Evolutionary conservation across 2,329 filamentous ascomycete genomes (phyloP).

Genomic region (Beauveria medogensis): DNA sequence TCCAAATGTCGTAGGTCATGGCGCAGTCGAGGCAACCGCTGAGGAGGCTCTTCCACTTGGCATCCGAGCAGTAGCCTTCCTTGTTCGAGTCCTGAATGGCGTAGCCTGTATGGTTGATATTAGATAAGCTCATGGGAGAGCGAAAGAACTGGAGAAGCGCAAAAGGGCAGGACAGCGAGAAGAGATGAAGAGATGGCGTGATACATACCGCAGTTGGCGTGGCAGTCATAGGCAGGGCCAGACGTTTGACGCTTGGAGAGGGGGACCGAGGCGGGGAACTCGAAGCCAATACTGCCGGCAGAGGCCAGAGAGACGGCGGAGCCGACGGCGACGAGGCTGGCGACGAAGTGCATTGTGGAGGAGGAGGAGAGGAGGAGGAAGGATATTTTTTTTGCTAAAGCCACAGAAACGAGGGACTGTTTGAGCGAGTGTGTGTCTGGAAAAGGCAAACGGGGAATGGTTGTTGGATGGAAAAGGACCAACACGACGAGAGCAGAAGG

Average conservation of each 20-base stretch:
- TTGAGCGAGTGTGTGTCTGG: not conserved
- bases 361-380: not conserved
- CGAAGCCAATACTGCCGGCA: constrained; percentile 16
- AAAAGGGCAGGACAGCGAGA: not conserved
- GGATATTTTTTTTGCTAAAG: not conserved
- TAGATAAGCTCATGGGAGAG: not conserved
- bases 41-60: constrained; percentile 33
- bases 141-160: too few species aligned
- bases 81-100: constrained; percentile 20
- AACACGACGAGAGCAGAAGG: not conserved
- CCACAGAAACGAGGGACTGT: not conserved
- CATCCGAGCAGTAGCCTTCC: constrained; percentile 24
- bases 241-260: constrained; percentile 35
- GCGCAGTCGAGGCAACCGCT: constrained; percentile 38
- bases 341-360: constrained; percentile 23
- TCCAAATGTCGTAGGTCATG: constrained; percentile 34
- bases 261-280: constrained; percentile 23
- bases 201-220: constrained; percentile 40
- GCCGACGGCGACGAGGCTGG: constrained; percentile 21
- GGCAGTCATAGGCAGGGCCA: constrained; percentile 36
- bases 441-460: too few species aligned
- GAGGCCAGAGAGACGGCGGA: constrained; percentile 20
- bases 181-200: not conserved
- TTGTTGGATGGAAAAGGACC: not conserved
- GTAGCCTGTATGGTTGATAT: constrained; percentile 18